Base-by-base conservation (phyloP, 129 eudicot genomes). In the Arctium minus region DNA sequence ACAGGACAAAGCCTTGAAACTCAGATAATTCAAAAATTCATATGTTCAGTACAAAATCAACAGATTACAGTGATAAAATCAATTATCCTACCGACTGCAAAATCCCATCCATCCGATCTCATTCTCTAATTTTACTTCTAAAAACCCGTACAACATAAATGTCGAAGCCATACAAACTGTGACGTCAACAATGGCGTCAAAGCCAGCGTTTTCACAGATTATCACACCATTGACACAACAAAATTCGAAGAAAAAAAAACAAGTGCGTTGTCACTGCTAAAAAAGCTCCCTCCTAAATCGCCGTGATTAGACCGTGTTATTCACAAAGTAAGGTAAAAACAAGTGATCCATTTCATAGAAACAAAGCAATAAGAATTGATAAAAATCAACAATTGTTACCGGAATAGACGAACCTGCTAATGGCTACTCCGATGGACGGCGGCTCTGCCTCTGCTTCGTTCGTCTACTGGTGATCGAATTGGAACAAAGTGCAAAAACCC, bases 341-440 rank as follows among this genome's bases (percentile, higher is more conserved):
- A 35, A 31, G 50, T 71, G 83, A 70, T 80, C 38, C 38, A 18
- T 15, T 80, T 9, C 37, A 10, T 67, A n/a, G 77, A 7, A 80
- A 72, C 33, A 46, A 6, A 48, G 9, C 8, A 35, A 72, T 11
- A 33, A 50, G 18, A 8, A 80, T 71, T 0, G 27, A 71, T 2
- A 44, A 6, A 44, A 6, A 18, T 0, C 5, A 22, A 62, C 31
- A 7, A 0, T 44, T 11, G 33, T 10, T 69, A 11, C 46, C 32
- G 31, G 69, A 83, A 72, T n/a, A 60, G 32, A 40, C 11, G 39
- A 72, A 72, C 79, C 79, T 72, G 35, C 15, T 2, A 27, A 38
- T 8, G 8, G 86, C 73, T 40, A 30, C 82, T 84, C 79, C 79
- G 83, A 9, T 79, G 68, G 29, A 72, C 70, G 79, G 83, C 86